Evolutionary conservation across 805 yeast genomes (phyloP), one percentile per base, ranked within the genome.

Genomic region (Starmerella vaccinii): DNA sequence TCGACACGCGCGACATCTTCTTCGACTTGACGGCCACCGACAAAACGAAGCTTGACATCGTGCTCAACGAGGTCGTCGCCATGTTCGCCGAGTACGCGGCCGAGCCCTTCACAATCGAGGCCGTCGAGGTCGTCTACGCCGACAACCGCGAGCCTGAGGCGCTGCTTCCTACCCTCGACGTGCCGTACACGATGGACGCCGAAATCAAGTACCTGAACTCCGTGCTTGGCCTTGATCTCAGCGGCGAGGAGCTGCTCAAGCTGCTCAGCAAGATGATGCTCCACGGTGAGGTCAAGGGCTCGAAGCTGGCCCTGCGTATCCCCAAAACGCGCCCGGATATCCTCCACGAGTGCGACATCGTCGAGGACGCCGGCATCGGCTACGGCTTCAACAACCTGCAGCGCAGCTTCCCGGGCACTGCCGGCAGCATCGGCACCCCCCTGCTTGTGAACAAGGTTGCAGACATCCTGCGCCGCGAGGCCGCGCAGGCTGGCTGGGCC

Each of bases 291-390:
- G 77, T 79, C 29, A 71, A 81, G 4, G 55, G 67, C 3, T 59
- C 65, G 1, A 74, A 77, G 57, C 64, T 77, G 35, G 64, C 85
- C 46, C 78, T 79, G 47, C 65, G 69, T 34, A 78, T 92, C 53
- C 99, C 99, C 56, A 82, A 86, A 62, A 92, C 98, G 34, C 84
- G 99, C 73, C 81, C 97, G 10, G 99, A 92, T 69, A 77, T 92
- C 55, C 75, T 92, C 63, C 99, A 92, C 69, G 95, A 87, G 66
- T 90, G 97, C 75, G 99, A 92, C 70, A 82, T 92, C 59, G 85
- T 92, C 95, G 99, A 92, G 70, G 99, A 92, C 68, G 95, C 90
- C 45, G 98, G 96, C 44, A 83, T 92, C 64, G 94, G 87, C 27
- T 92, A 87, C 65, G 99, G 98, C 51, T 92, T 83, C 75, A 84